Base-by-base conservation (phyloP, 129 eudicot genomes). In the Pittosporum tobira region DNA sequence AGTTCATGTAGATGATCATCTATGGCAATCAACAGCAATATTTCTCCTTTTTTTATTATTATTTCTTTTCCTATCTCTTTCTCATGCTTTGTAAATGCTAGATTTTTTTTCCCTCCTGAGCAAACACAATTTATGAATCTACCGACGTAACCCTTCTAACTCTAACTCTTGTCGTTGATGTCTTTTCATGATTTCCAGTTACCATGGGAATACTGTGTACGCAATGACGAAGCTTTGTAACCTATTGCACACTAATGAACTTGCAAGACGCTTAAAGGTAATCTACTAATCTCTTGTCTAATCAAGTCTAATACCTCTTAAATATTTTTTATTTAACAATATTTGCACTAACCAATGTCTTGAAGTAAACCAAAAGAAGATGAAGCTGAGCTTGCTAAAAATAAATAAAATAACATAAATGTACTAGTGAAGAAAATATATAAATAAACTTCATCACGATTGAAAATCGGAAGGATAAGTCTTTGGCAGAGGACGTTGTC, bases 151-250 rank as follows among this genome's bases (percentile, higher is more conserved):
- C n/a, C 23, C 24, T 15, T 0, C 3, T 6, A 27, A 8, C 15
- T 54, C 29, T 16, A 13, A 27, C 18, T 29, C 4, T 5, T 29
- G 20, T 2, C 2, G 2, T 7, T 10, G n/a, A n/a, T 54, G 28
- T 54, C 13, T n/a, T 34, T 2, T 29, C 10, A 5, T 29, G 13
- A 29, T 70, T 67, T 51, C 26, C 87, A 81, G 82, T 51, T 81
- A 81, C 64, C 57, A 24, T 42, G 63, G 64, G 59, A 7, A 68
- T 0, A 2, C 5, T 15, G 83, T 75, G 14, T 81, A 81, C 67
- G 82, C 77, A 63, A 83, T 69, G 62, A 76, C 87, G 52, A 76
- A 81, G 71, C 75, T 81, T 45, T 79, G 79, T 20, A 81, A 81
- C 58, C 59, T 76, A 55, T 66, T 81, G 69, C 87, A 81, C 42